phyloP scores from a whole-genome alignment of 805 yeast genomes.

The Yamadazyma tumulicola region DNA sequence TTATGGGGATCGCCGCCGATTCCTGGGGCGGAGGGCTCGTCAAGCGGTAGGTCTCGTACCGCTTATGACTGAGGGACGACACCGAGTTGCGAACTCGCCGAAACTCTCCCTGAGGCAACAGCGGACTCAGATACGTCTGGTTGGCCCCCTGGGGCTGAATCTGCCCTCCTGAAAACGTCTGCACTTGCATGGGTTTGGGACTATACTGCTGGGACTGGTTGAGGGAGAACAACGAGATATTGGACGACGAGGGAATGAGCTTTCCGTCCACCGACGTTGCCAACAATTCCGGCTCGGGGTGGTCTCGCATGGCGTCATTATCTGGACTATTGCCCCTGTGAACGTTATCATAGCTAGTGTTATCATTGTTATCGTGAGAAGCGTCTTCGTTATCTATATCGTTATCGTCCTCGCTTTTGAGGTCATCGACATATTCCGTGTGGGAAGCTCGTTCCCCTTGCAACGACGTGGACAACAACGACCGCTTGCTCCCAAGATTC shows the following conservation, averaged over 20 bases:
- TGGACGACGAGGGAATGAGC: conserved; percentile 40
- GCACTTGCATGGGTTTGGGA: not conserved
- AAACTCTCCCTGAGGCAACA: too few relatives aligned
- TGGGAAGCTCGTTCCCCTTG: conserved; percentile 39
- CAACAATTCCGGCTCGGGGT: conserved; percentile 42
- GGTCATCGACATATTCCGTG: too few relatives aligned
- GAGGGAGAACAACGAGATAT: conserved; percentile 37
- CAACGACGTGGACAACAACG: conserved; percentile 39
- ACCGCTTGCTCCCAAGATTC: conserved; percentile 27
- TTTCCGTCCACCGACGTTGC: conserved; percentile 42
- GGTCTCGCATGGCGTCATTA: too few relatives aligned
- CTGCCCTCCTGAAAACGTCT: too few relatives aligned
- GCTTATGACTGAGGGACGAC: conserved; percentile 23
- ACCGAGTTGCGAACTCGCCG: conserved; percentile 21
- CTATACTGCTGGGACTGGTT: conserved; percentile 19
- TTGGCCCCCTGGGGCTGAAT: too few relatives aligned
- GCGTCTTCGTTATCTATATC: too few relatives aligned
- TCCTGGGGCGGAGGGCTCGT: conserved; percentile 25
- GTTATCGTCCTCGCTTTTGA: too few relatives aligned
- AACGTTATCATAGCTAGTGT: not conserved
- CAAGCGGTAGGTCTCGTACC: conserved; percentile 34
- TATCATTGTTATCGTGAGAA: not conserved
- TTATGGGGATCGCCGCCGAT: not conserved
- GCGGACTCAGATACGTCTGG: too few relatives aligned
- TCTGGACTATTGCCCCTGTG: not conserved